Conservation (phyloP, 225 moss, liverwort and hornwort genomes). For the Pleurozium schreberi region DNA sequence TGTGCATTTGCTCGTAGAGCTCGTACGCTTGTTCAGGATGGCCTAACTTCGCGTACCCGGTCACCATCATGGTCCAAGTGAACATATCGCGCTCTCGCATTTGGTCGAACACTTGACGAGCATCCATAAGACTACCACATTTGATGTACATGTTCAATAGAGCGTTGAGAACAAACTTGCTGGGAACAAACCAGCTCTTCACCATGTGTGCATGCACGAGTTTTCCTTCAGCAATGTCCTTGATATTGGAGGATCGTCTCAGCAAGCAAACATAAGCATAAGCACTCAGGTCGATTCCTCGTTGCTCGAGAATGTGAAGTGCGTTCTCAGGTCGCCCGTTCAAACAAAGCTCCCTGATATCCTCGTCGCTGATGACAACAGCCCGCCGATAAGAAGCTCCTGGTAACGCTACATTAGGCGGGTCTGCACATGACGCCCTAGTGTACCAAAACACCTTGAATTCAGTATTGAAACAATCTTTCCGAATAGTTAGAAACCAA, state of each 20-base stretch:
- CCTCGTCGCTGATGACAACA: slow-evolving; percentile 16
- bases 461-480: slow-evolving; percentile 1
- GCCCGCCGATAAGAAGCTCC: neutral
- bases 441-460: neutral
- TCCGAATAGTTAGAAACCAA: neutral
- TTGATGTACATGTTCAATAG: slow-evolving; percentile 41
- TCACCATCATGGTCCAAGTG: slow-evolving; percentile 43
- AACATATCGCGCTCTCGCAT: slow-evolving; percentile 35
- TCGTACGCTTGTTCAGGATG: slow-evolving; percentile 23
- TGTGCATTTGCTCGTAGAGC: slow-evolving; percentile 33
- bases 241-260: slow-evolving; percentile 27
- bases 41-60: slow-evolving; percentile 29
- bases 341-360: slow-evolving; percentile 31
- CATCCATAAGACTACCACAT: slow-evolving; percentile 22
- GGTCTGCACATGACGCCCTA: neutral
- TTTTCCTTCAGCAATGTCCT: slow-evolving; percentile 22
- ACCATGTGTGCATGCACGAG: slow-evolving; percentile 30
- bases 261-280: slow-evolving; percentile 34
- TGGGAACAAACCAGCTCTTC: slow-evolving; percentile 8
- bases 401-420: neutral
- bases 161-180: slow-evolving; percentile 36
- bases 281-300: slow-evolving; percentile 22
- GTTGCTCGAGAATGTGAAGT: slow-evolving; percentile 23
- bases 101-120: slow-evolving; percentile 27
- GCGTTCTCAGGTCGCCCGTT: slow-evolving; percentile 17